Evolutionary conservation across 129 eudicot species (phyloP), one percentile per base, ranked within the genome.

Genomic region (Solidago caesia): DNA sequence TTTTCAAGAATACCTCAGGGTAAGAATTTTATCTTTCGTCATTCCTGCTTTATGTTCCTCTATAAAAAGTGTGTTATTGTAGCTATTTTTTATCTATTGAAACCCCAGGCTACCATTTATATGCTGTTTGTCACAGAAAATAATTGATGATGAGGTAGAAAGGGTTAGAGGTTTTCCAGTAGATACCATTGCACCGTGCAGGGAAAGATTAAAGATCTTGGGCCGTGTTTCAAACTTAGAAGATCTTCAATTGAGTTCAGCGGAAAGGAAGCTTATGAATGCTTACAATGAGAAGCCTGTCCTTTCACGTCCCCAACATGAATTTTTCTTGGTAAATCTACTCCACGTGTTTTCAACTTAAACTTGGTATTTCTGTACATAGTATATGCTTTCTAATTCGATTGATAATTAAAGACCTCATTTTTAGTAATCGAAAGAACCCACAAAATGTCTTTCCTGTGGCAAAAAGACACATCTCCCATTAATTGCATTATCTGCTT

Each of bases 211-310:
- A 73, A 95, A 95, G 87, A 88, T 95, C 14, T 82, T 95, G 90
- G 92, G 91, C 5, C 86, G 97, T 58, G 75, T 95, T 48, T 86
- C 72, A 64, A 95, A 95, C 75, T 14, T 85, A 66, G 99, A 91
- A 67, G 92, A 91, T 68, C 91, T 91, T 80, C 86, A 84, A 21
- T 71, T 95, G 73, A 95, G 87, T 80, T 67, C 90, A 10, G 85
- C 97, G 4, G 99, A 95, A 77, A 85, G 86, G 86, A 95, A 88
- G 79, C 96, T 95, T 57, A 86, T 95, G 89, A 88, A 84, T 77
- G 95, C 96, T 45, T 95, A 95, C 83, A 95, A 95, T 56, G 97
- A 95, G 79, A 95, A 95, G 77, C 99, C 99, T 1, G 96, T 91
- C 33, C 95, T 95, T 6, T 85, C 97, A 51, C 99, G 99, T 48